A percentile compares a stretch with the other conserved stretches of the same genome.
Conservation (phyloP, 345 rosid species). For the Nasturtium officinale region DNA sequence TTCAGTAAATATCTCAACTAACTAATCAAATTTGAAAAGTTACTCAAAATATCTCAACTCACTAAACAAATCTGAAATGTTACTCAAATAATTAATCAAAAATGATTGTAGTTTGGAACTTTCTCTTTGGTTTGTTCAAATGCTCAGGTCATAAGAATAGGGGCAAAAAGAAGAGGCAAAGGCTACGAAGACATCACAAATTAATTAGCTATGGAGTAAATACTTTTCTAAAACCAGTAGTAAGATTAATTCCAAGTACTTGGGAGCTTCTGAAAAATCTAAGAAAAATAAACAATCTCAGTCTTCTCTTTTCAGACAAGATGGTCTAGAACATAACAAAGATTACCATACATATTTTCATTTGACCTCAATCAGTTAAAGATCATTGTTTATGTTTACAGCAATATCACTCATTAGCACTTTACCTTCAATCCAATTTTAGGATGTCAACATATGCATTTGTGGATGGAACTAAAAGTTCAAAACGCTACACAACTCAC, state of each 20-base stretch:
- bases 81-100: not conserved
- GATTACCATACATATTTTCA: not conserved
- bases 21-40: not conserved
- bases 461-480: not conserved
- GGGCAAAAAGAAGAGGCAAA: not conserved
- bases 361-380: not conserved
- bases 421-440: slow-evolving; percentile 17
- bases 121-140: not conserved
- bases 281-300: not conserved
- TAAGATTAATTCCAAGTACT: not conserved
- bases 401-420: slow-evolving; percentile 7
- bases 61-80: too few species aligned
- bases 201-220: not conserved
- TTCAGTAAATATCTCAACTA: not conserved
- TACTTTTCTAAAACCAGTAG: not conserved
- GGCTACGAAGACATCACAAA: not conserved
- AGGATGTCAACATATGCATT: not conserved
- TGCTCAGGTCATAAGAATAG: not conserved
- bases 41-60: too few species aligned
- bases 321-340: not conserved
- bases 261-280: not conserved
- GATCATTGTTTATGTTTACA: slow-evolving; percentile 14
- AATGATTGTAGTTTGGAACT: not conserved
- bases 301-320: slow-evolving; percentile 19
- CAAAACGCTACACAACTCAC: slow-evolving; percentile 18